Base-by-base conservation (phyloP, 345 rosid species). In the Gynandropsis gynandra region DNA sequence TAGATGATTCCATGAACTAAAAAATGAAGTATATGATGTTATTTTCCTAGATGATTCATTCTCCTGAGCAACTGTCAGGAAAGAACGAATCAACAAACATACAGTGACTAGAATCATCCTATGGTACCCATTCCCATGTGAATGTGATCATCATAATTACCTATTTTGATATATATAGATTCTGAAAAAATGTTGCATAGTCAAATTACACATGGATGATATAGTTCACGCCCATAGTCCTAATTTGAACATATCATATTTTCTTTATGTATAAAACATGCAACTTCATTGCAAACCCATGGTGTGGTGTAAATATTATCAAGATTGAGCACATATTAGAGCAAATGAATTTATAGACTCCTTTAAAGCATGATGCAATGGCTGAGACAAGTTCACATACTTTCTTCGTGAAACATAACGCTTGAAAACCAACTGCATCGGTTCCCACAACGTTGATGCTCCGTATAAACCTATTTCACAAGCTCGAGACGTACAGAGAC, bases 361-460 rank as follows among this genome's bases (percentile, higher is more conserved):
- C 74, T 80, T 77, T 33, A 76, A 82, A 32, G 64, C 58, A 47
- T 78, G 74, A 16, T 72, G 74, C 68, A 72, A 74, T 42, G 66
- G 37, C 35, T 40, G 34, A 40, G 34, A 36, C 73, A 61, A 71
- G 62, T 27, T 61, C 37, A 41, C 73, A 36, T 76, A 38, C 21
- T 19, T 73, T 12, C 51, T 69, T 41, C 31, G 61, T 0, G 60
- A 57, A 34, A 41, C 42, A 69, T 76, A 86, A 14, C 72, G 46
- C 48, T 68, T 62, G 63, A 86, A 89, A 51, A 70, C 76, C 17
- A 83, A 68, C 83, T 74, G 82, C 69, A 66, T 72, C 8, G 97
- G 97, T 72, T 57, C 68, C 97, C 96, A 87, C 13, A 56, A 36
- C 0, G 74, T 59, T 8, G 78, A 70, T 3, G 63, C 58, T 3